Evolutionary conservation across 768 basidiomycete species (phyloP), one percentile per base, ranked within the genome.

Genomic region (Lentinula detonsa): DNA sequence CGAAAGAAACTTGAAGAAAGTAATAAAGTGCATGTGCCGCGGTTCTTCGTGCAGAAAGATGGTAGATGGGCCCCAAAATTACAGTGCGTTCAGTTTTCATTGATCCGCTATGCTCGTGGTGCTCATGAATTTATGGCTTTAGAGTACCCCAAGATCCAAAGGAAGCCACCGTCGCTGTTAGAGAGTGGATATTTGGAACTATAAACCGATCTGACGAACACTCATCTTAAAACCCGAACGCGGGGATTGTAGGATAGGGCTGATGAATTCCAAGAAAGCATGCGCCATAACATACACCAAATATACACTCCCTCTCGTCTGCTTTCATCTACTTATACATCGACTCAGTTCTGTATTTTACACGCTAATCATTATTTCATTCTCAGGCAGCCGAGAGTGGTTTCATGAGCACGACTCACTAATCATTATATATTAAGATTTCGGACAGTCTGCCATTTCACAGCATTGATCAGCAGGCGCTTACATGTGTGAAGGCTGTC

Each of bases 41-140:
- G 88, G 65, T 98, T 88, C 77, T 99, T 99, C 74, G 82, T 85
- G 71, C 74, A 82, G 66, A 72, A 70, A 58, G 85, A 91, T 62
- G 92, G 92, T 5, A 85, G 86, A 66, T 98, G 93, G 90, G 76
- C 82, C 63, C 93, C 95, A 2, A 91, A 87, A 70, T 74, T 98
- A 65, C 76, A 73, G 90, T 91, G 69, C 62, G 88, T 79, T 28
- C 31, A 39, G 34, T 43, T 40, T 42, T 51, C 42, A 18, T 54
- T 52, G 42, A 50, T 49, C 31, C 50, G 57, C 60, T 16, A 63
- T 64, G 54, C 49, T 49, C 46, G 37, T 39, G 7, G 37, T 39
- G 37, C 37, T 39, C 37, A 39, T 39, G 37, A 39, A 39, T 13
- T 39, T 39, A 39, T 13, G 37, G 1, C 3, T 39, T 39, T 61